Conservation (phyloP, 2,329 filamentous ascomycete species). For the Lachnellula suecica region DNA sequence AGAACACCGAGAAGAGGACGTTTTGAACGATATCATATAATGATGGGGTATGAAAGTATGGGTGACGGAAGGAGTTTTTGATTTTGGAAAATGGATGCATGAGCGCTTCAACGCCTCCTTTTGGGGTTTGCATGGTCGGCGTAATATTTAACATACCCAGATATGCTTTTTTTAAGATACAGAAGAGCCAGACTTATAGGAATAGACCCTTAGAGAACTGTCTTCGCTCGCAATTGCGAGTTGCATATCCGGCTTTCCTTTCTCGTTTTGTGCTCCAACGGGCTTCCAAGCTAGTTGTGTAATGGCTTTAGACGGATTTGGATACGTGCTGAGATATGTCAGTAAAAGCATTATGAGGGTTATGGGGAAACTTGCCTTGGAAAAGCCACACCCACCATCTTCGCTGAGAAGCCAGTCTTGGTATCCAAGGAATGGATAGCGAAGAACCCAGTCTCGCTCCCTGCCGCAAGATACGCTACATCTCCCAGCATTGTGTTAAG, state of each 20-base stretch:
- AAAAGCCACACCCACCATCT: slow-evolving; percentile 13
- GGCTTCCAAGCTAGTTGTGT: slow-evolving; percentile 69
- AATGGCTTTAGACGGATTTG: slow-evolving; percentile 37
- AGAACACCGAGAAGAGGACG: slow-evolving; percentile 49
- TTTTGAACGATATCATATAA: slow-evolving; percentile 1
- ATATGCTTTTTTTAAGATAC: slow-evolving; percentile 13
- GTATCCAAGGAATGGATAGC: slow-evolving; percentile 25
- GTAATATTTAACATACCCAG: slow-evolving; percentile 31
- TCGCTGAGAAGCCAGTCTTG: slow-evolving; percentile 29
- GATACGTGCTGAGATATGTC: slow-evolving; percentile 41
- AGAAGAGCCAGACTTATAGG: slow-evolving; percentile 23
- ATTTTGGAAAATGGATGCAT: slow-evolving; percentile 5
- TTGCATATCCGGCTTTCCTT: slow-evolving; percentile 17
- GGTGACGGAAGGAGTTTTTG: background rate
- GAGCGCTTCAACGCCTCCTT: slow-evolving; percentile 24
- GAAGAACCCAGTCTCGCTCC: slow-evolving; percentile 48
- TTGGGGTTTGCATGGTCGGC: slow-evolving; percentile 18
- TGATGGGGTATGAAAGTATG: background rate
- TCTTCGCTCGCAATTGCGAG: slow-evolving; percentile 50
- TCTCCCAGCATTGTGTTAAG: slow-evolving; percentile 35
- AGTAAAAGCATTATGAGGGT: background rate
- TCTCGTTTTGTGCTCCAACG: slow-evolving; percentile 10
- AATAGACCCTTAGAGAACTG: slow-evolving; percentile 58
- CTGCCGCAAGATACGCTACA: slow-evolving; percentile 50
- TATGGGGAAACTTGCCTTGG: slow-evolving; percentile 20